These are phyloP conservation scores for Didymella segeticola DNA, from an alignment of 2,329 filamentous ascomycete species.

Conservation along the genomic window DNA sequence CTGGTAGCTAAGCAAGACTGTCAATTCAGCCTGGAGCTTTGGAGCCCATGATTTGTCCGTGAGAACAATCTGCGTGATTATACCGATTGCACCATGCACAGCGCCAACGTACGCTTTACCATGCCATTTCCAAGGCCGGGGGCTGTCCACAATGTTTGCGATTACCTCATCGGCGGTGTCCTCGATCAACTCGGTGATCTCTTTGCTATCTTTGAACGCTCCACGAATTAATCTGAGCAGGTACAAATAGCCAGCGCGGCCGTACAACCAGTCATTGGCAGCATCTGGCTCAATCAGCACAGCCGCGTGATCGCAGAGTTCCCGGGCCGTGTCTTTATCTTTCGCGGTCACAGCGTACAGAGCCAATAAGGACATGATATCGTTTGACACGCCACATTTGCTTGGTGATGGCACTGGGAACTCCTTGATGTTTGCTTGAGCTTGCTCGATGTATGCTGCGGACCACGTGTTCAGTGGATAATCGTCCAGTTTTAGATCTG, in stretches of 20 bases:
- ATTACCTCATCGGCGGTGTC: constrained; percentile 64
- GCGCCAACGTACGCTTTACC: constrained; percentile 70
- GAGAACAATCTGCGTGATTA: constrained; percentile 72
- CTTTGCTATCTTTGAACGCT: constrained; percentile 59
- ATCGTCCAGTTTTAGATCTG: constrained; percentile 55
- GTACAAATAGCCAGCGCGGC: constrained; percentile 72
- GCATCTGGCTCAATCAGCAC: constrained; percentile 57
- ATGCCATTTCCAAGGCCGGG: constrained; percentile 69
- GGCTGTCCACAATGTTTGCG: constrained; percentile 63
- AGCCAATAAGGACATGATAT: constrained; percentile 58
- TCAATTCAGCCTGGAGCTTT: constrained; percentile 61
- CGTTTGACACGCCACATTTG: constrained; percentile 59
- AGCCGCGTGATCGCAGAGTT: constrained; percentile 58
- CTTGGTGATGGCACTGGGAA: constrained; percentile 55
- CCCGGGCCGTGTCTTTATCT: constrained; percentile 56
- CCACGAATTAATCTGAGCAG: constrained; percentile 68
- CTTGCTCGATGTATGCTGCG: constrained; percentile 58
- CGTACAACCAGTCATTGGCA: constrained; percentile 70
- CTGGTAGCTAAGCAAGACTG: constrained; percentile 65
- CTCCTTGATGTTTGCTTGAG: constrained; percentile 57
- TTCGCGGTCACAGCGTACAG: constrained; percentile 59
- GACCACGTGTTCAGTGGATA: constrained; percentile 57
- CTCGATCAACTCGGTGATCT: constrained; percentile 59
- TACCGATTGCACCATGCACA: constrained; percentile 72
- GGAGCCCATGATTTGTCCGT: constrained; percentile 63